phyloP scores from a whole-genome alignment of 169 alveolate species.

The Plasmodium berghei region DNA sequence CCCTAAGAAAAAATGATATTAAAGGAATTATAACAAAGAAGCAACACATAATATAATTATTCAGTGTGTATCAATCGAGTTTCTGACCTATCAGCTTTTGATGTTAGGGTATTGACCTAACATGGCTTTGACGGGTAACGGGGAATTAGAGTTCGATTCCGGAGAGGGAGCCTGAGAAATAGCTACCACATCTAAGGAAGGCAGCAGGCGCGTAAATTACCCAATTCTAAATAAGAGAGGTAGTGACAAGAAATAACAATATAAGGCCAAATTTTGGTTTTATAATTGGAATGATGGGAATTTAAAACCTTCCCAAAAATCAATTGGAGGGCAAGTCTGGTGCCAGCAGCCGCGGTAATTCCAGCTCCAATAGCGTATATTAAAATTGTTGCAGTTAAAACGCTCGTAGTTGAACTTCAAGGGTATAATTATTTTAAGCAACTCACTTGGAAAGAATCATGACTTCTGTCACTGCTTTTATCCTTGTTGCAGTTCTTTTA shows the following conservation, averaged over 20 bases:
- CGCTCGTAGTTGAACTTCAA: constrained; percentile 90
- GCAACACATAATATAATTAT: constrained; percentile 72
- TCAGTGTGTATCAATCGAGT: constrained; percentile 76
- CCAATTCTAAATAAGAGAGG: constrained; percentile 96
- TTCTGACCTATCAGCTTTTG: constrained; percentile 86
- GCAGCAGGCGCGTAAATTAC: constrained; percentile 97
- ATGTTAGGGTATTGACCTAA: constrained; percentile 94
- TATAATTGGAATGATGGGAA: constrained; percentile 93
- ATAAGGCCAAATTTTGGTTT: constrained; percentile 85
- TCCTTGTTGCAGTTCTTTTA: too few species aligned
- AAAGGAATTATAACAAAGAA: constrained; percentile 76
- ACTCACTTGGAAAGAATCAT: neutral
- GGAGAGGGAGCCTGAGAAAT: constrained; percentile 97
- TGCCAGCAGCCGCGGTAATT: constrained; percentile 96
- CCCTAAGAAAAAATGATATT: constrained; percentile 17
- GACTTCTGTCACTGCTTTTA: too few species aligned
- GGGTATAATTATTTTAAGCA: constrained; percentile 15
- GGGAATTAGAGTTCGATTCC: constrained; percentile 97
- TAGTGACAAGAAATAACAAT: constrained; percentile 95
- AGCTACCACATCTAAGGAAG: constrained; percentile 97
- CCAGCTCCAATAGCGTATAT: constrained; percentile 95
- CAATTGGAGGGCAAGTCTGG: constrained; percentile 96
- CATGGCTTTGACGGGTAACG: constrained; percentile 96
- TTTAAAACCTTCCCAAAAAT: constrained; percentile 82
- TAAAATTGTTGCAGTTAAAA: constrained; percentile 93